Evolutionary conservation across 208 protist genomes (phyloP).

Genomic region (Crithidia thermophila): DNA sequence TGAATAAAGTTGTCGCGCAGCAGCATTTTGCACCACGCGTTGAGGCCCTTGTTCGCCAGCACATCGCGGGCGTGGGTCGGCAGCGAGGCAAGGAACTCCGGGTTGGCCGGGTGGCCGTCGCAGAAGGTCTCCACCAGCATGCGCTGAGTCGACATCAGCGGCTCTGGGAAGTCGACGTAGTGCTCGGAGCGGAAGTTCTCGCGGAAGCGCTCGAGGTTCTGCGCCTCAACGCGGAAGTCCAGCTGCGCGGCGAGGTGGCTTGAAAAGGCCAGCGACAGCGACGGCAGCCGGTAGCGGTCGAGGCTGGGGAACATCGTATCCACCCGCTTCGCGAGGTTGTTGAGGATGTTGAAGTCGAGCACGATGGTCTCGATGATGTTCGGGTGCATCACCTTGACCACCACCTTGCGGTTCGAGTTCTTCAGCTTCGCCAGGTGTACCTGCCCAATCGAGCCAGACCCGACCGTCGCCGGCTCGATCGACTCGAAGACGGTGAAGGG

Average conservation of each 20-base stretch:
- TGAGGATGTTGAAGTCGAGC: constrained; percentile 85
- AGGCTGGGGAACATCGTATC: constrained; percentile 22
- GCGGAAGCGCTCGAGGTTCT: constrained; percentile 84
- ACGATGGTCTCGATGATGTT: constrained; percentile 85
- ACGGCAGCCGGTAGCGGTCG: constrained; percentile 66
- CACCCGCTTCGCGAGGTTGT: constrained; percentile 38
- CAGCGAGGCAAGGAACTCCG: constrained; percentile 81
- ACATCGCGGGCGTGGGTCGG: constrained; percentile 76
- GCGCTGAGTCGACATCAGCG: constrained; percentile 80
- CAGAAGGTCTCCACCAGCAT: constrained; percentile 91
- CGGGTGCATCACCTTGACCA: constrained; percentile 93
- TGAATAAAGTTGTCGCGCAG: constrained; percentile 93
- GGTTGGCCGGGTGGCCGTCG: constrained; percentile 73
- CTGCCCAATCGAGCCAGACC: constrained; percentile 91
- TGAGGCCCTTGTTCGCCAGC: constrained; percentile 87
- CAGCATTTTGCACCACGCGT: constrained; percentile 93
- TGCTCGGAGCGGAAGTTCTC: constrained; percentile 76
- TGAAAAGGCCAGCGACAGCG: constrained; percentile 68
- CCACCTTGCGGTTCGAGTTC: constrained; percentile 59
- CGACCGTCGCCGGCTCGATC: constrained; percentile 71
- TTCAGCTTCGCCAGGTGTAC: constrained; percentile 86
- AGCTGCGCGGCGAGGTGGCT: constrained; percentile 88
- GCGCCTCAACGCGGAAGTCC: constrained; percentile 91
- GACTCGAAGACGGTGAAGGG: constrained; percentile 64
- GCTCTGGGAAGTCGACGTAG: constrained; percentile 86